phyloP scores from a whole-genome alignment of 179 eudicot species.

The Spinacia oleracea region DNA sequence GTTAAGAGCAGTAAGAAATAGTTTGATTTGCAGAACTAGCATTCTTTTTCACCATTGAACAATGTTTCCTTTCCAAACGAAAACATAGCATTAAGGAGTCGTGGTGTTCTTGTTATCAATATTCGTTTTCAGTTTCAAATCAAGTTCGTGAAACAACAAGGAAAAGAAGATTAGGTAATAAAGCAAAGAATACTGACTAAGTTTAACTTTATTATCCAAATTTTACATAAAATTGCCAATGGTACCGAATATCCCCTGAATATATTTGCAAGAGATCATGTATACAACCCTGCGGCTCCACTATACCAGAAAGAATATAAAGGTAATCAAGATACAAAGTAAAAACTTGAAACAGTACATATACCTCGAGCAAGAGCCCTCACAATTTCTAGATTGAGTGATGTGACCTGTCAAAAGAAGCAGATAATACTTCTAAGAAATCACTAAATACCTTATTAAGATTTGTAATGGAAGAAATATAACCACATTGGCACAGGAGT shows the following conservation, averaged over 20 bases:
- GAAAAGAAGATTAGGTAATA: neutral
- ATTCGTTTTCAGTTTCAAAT: neutral
- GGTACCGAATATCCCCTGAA: neutral
- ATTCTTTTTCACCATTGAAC: neutral
- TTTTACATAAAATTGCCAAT: neutral
- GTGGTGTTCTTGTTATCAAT: neutral
- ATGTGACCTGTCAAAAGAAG: conserved; percentile 62
- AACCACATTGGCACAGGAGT: neutral
- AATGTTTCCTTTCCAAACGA: neutral
- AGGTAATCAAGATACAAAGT: neutral
- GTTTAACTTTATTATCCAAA: neutral
- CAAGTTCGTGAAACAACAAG: neutral
- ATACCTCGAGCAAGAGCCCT: conserved; percentile 95
- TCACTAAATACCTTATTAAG: neutral
- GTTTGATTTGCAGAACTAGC: neutral
- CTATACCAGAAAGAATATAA: neutral
- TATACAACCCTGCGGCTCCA: neutral
- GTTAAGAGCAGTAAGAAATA: neutral
- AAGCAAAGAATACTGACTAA: neutral
- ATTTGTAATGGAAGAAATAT: neutral
- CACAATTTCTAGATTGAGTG: conserved; percentile 88
- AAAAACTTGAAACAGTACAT: neutral
- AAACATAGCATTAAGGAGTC: neutral
- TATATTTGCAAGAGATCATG: neutral
- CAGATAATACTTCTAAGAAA: neutral